Percentiles rank a stretch among this genome's conserved stretches.
phyloP scores from a whole-genome alignment of 2,329 filamentous ascomycete genomes.

The Catunica adiposa region DNA sequence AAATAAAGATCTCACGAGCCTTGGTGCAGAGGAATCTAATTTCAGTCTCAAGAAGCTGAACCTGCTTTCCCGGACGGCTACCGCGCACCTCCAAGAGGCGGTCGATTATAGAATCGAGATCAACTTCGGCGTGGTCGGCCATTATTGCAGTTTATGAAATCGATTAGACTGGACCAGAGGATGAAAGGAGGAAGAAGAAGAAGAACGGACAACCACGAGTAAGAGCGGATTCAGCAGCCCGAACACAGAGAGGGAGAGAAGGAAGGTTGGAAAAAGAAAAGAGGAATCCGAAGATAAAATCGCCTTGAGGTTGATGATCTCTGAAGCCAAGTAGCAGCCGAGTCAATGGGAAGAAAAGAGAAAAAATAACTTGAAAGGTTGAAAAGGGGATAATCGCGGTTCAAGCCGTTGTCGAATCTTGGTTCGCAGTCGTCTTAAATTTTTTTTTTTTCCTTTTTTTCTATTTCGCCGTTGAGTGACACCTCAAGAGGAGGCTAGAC shows the following conservation, averaged over 20 bases:
- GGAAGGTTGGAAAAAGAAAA: not conserved
- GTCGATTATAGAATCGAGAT: slow-evolving; percentile 99
- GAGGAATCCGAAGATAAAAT: not conserved
- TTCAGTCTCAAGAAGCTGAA: slow-evolving; percentile 89
- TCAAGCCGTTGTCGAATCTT: not conserved
- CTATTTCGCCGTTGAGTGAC: too few relatives aligned
- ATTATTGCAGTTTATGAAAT: slow-evolving; percentile 20
- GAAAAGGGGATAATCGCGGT: slow-evolving; percentile 2
- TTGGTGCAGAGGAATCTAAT: slow-evolving; percentile 97
- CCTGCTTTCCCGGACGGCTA: slow-evolving; percentile 95
- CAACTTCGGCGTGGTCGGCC: slow-evolving; percentile 69
- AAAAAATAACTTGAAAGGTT: not conserved
- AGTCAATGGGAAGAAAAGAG: slow-evolving; percentile 3
- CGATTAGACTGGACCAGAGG: not conserved
- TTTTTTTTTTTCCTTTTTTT: too few relatives aligned
- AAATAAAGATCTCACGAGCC: slow-evolving; percentile 98
- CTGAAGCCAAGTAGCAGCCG: not conserved
- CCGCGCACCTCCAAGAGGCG: slow-evolving; percentile 92
- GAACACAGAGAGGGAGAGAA: not conserved
- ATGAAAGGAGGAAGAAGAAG: not conserved
- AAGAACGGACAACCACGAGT: not conserved
- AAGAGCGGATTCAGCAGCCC: not conserved
- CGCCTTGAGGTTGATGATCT: not conserved
- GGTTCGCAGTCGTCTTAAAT: too few relatives aligned
- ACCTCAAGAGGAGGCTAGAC: too few relatives aligned